Conservation (phyloP, 495 filamentous ascomycete genomes). For the Penicillium flavigenum region DNA sequence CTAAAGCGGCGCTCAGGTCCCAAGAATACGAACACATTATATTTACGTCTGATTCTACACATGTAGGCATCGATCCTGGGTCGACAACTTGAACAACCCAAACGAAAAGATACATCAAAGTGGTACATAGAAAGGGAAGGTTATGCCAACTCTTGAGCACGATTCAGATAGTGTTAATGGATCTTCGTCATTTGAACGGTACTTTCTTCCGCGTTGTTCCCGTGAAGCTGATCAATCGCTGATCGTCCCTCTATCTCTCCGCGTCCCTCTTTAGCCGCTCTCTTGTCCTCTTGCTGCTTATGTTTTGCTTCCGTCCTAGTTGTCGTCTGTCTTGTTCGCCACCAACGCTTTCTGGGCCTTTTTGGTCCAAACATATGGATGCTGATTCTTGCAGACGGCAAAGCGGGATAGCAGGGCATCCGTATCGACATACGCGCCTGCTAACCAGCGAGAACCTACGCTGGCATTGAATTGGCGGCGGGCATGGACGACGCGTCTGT, state of each 20-base stretch:
- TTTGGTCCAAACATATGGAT: constrained; percentile 1
- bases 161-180: not conserved
- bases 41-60: not conserved
- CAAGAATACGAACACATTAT: not conserved
- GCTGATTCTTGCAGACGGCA: constrained; percentile 25
- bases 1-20: not conserved
- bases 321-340: not conserved
- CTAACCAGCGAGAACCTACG: constrained; percentile 67
- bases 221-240: not conserved
- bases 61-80: not conserved
- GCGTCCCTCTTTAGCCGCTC: not conserved
- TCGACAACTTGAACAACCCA: not conserved
- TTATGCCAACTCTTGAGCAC: not conserved
- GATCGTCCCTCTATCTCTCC: not conserved
- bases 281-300: not conserved
- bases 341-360: not conserved
- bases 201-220: not conserved
- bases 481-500: constrained; percentile 75
- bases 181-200: not conserved
- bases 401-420: constrained; percentile 62
- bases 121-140: not conserved
- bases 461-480: constrained; percentile 64
- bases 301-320: not conserved
- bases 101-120: not conserved
- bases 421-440: constrained; percentile 76